These are phyloP conservation scores for Cladophialophora yegresii DNA, from an alignment of 2,329 filamentous ascomycete species.

Conservation along the genomic window DNA sequence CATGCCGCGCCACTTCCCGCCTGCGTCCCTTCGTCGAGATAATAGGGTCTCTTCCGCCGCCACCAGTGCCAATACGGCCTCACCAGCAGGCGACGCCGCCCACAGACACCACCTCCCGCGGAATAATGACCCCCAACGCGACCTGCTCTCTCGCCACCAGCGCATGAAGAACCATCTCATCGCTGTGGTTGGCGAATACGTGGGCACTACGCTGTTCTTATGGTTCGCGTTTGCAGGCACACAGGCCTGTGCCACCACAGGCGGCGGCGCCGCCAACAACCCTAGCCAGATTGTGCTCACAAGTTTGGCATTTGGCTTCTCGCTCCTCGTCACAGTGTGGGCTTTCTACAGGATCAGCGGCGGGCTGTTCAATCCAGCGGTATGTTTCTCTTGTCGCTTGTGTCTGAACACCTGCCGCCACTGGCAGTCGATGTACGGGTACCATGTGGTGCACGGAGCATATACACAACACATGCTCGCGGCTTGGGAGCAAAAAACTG, in stretches of 20 bases:
- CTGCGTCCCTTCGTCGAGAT: not conserved
- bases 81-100: not conserved
- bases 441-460: not conserved
- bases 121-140: constrained; percentile 15
- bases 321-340: constrained; percentile 56
- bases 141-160: constrained; percentile 5
- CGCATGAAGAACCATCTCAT: constrained; percentile 36
- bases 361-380: constrained; percentile 54
- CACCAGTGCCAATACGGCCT: not conserved
- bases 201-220: constrained; percentile 55
- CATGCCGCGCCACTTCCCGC: constrained; percentile 9
- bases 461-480: not conserved
- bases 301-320: constrained; percentile 48
- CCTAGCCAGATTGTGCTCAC: constrained; percentile 22
- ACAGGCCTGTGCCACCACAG: constrained; percentile 43
- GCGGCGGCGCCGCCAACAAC: constrained; percentile 14
- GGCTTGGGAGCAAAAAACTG: not conserved
- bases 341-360: constrained; percentile 56
- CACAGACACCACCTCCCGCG: constrained; percentile 10
- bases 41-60: not conserved
- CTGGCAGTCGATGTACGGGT: no score
- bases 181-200: constrained; percentile 53
- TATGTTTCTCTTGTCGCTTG: constrained; percentile 37
- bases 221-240: constrained; percentile 53
- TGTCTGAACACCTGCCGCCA: no score